A percentile compares a stretch with the other conserved stretches of the same genome.
Conservation (phyloP, 1,284 basidiomycete species). For the Wolfiporia cocos region DNA sequence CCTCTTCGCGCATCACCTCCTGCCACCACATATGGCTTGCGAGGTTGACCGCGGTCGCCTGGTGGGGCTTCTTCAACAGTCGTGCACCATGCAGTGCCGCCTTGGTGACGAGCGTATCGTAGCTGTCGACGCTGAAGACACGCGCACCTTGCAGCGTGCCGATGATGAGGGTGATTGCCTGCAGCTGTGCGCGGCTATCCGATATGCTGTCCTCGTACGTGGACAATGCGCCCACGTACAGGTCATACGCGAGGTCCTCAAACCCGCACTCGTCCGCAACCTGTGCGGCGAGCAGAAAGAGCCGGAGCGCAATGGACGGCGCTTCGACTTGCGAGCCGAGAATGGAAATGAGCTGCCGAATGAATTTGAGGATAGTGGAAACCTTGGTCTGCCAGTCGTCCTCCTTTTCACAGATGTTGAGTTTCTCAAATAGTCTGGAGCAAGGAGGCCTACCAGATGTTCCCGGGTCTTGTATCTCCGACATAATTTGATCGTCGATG, state of each 20-base stretch:
- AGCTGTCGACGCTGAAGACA: slow-evolving; percentile 88
- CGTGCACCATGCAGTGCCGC: slow-evolving; percentile 92
- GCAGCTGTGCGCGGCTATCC: slow-evolving; percentile 86
- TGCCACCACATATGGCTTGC: slow-evolving; percentile 99
- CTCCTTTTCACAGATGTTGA: slow-evolving; percentile 43
- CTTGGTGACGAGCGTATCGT: slow-evolving; percentile 94
- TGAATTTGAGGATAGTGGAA: slow-evolving; percentile 83
- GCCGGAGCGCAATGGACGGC: slow-evolving; percentile 80
- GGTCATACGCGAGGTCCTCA: slow-evolving; percentile 91
- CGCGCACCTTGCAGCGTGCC: slow-evolving; percentile 78
- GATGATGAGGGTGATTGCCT: slow-evolving; percentile 91
- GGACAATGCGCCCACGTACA: slow-evolving; percentile 93
- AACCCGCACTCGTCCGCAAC: slow-evolving; percentile 90
- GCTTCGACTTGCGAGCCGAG: slow-evolving; percentile 89
- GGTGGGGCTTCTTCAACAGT: slow-evolving; percentile 93
- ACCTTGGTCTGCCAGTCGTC: slow-evolving; percentile 81
- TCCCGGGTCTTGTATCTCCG: slow-evolving; percentile 80
- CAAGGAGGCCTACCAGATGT: slow-evolving; percentile 39
- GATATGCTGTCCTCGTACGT: slow-evolving; percentile 96
- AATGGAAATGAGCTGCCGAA: slow-evolving; percentile 86
- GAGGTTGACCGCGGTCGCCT: slow-evolving; percentile 88
- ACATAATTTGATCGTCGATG: slow-evolving; percentile 85
- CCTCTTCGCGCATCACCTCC: slow-evolving; percentile 42
- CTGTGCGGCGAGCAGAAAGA: slow-evolving; percentile 93
- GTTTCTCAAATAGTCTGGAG: neutral